Base-by-base conservation (phyloP, 108 stramenopile species). In the Fragilaria radians region DNA sequence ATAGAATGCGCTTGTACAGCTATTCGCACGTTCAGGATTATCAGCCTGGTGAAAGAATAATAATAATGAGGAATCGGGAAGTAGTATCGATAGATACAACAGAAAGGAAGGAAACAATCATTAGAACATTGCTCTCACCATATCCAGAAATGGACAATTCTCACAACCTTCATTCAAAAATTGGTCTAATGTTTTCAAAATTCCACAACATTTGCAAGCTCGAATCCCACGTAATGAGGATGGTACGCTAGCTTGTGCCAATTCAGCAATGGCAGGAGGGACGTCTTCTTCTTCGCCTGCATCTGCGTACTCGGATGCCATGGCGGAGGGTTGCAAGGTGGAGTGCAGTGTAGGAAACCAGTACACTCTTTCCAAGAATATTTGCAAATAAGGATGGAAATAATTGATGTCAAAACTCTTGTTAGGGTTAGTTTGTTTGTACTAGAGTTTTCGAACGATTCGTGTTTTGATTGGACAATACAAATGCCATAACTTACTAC, bases 71-170 rank as follows among this genome's bases (percentile, higher is more conserved):
- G 28, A 24, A 17, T 50, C 17, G 33, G 17, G 46, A 49, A 58
- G 30, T 51, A 7, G 30, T 23, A 22, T 19, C 17, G 26, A 27
- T 27, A 55, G n/a, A n/a, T n/a, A n/a, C n/a, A 45, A 45, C 9
- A 14, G 14, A 45, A 45, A 14, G 42, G 14, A 14, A 9, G 9
- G 42, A 9, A 45, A 14, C 42, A 9, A 45, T 14, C 42, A 45
- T 14, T 14, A 45, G 14, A 45, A 14, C 14, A 9, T 45, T 45
- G 14, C 9, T 45, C 80, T 54, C 46, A 82, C 76, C 81, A 90
- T 89, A 42, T 94, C 82, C 54, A 94, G 74, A 61, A 94, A 90
- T 1, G 87, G 87, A 67, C 93, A 94, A 72, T 94, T 94, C 54
- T 94, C 93, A 52, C 93, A 94, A 26, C 93, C 93, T 27, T 90